Base-by-base conservation (phyloP, 192 early-diverging fungal species). In the Coemansia sp. region DNA sequence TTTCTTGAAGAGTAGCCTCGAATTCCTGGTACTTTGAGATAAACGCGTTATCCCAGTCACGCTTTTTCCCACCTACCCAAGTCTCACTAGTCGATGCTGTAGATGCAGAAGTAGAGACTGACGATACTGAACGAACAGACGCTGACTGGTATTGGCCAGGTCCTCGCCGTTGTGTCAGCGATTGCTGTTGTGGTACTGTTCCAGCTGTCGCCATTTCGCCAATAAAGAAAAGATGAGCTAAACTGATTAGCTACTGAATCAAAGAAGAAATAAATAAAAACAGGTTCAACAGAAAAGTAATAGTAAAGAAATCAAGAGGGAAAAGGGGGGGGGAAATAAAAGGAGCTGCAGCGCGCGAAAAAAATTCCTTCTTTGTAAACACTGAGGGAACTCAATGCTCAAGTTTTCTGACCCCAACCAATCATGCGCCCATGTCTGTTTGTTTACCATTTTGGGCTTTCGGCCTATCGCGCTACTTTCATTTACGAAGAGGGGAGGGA, bases 21-120 rank as follows among this genome's bases (percentile, higher is more conserved):
- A 84, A 57, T 52, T 84, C 82, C 20, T 68, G 50, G 62, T 76
- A 76, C 62, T 84, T 84, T 66, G 71, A 31, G 13, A 77, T 31
- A 52, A 84, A 84, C 55, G 82, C 82, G 44, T 79, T 76, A 18
- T 84, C 82, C 82, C 82, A 84, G 71, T 84, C 78, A 29, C 82
- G 82, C 47, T 84, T 84, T 27, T 65, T 70, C 24, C 69, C 67
- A 2, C 74, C 61, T 29, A 84, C 68, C 82, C 82, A 84, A 33
- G 76, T 72, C 36, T 47, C 68, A 18, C 13, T 64, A 4, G 46
- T 39, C 11, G 33, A 55, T 9, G 70, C 46, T 10, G 70, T 49
- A 0, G 61, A 61, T 3, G 64, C 64, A 1, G 68, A 62, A 1
- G 78, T 76, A 64, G 67, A 66, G 40, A 62, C 75, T 2, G 79